These are phyloP conservation scores for Cardiospermum halicacabum DNA, from an alignment of 345 rosid genomes.

Conservation along the genomic window DNA sequence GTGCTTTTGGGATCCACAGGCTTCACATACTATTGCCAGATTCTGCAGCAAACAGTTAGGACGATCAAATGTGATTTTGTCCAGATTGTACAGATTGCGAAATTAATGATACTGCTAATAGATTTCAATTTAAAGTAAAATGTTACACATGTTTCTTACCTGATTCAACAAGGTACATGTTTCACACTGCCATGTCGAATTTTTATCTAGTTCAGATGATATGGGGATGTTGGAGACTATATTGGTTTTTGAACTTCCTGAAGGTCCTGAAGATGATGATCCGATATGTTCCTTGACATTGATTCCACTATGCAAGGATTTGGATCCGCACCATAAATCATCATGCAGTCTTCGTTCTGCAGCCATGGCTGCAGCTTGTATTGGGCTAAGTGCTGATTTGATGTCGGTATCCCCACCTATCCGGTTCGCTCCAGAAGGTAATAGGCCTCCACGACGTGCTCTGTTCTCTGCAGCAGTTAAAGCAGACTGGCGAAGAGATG, in stretches of 20 bases:
- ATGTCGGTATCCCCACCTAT: slow-evolving; percentile 79
- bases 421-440: slow-evolving; percentile 73
- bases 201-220: slow-evolving; percentile 29
- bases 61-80: too few relatives aligned
- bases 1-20: slow-evolving; percentile 51
- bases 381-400: slow-evolving; percentile 78
- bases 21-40: slow-evolving; percentile 55
- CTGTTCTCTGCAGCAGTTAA: slow-evolving; percentile 74
- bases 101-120: too few relatives aligned
- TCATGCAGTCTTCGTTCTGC: slow-evolving; percentile 86
- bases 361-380: slow-evolving; percentile 96
- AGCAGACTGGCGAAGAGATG: slow-evolving; percentile 55
- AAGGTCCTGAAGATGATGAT: slow-evolving; percentile 32
- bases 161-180: slow-evolving; percentile 74
- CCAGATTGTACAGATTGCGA: background rate
- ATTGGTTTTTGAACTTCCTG: slow-evolving; percentile 33
- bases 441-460: slow-evolving; percentile 42
- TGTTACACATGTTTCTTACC: too few relatives aligned
- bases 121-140: too few relatives aligned
- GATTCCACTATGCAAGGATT: too few relatives aligned
- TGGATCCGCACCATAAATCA: slow-evolving; percentile 91
- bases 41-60: slow-evolving; percentile 54
- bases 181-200: slow-evolving; percentile 63
- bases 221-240: too few relatives aligned
- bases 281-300: too few relatives aligned